Conservation (phyloP, 257 asterid genomes). For the Ajuga chamaepitys region DNA sequence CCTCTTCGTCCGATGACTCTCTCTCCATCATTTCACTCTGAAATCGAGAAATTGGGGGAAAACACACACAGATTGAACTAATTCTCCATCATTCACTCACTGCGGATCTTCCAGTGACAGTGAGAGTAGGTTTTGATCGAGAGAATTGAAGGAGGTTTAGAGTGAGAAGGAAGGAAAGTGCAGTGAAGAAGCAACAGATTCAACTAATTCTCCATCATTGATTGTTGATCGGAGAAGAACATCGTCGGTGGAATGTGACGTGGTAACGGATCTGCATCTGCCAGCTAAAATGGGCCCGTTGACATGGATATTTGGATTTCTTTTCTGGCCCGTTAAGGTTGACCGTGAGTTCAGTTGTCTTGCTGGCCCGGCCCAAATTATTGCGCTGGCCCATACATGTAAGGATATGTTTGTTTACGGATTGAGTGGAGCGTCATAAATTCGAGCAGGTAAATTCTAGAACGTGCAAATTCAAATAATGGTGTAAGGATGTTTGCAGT, state of each 20-base stretch:
- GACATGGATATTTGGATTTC: not conserved
- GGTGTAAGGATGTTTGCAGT: no score
- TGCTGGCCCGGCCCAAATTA: not conserved
- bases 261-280: slow-evolving; percentile 10
- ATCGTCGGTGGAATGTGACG: slow-evolving; percentile 40
- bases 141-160: not conserved
- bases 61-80: not conserved
- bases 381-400: no score
- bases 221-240: slow-evolving; percentile 25
- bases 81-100: not conserved
- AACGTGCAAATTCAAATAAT: no score
- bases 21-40: slow-evolving; percentile 35
- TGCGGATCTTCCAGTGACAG: not conserved
- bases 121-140: slow-evolving; percentile 8
- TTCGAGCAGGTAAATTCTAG: no score
- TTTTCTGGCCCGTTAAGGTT: not conserved
- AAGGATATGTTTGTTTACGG: no score
- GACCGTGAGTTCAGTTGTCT: not conserved
- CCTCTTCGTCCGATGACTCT: slow-evolving; percentile 81
- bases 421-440: no score
- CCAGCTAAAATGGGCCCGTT: slow-evolving; percentile 3
- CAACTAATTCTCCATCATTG: slow-evolving; percentile 22
- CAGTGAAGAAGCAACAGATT: not conserved
- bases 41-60: not conserved
- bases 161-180: slow-evolving; percentile 27